These are phyloP conservation scores for Colletotrichum horii DNA, from an alignment of 2,329 filamentous ascomycete genomes.

Conservation along the genomic window DNA sequence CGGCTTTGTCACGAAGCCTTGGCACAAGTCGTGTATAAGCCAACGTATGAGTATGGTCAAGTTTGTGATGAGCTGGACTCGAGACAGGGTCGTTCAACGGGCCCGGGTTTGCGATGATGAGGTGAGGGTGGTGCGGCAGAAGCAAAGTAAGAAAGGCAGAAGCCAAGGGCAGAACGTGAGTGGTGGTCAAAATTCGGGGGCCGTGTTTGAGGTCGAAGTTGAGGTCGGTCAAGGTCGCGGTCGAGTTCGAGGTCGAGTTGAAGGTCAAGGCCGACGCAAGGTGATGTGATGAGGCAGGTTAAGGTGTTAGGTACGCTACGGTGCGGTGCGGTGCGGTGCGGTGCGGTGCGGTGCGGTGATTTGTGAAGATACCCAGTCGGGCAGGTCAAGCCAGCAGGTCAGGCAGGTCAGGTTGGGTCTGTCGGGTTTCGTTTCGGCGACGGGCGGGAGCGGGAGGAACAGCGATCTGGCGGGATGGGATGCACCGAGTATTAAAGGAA, in stretches of 20 bases:
- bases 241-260: not conserved
- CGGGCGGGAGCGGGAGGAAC: constrained; percentile 22
- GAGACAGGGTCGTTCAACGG: not conserved
- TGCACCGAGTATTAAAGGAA: constrained; percentile 6
- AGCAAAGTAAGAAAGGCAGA: not conserved
- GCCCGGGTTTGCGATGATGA: not conserved
- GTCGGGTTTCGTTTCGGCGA: constrained; percentile 19
- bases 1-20: not conserved
- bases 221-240: not conserved
- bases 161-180: not conserved
- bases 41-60: not conserved
- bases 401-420: constrained; percentile 2
- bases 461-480: constrained; percentile 20
- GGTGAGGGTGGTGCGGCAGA: not conserved
- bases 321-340: not conserved
- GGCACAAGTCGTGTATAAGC: not conserved
- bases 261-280: not conserved
- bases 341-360: not conserved
- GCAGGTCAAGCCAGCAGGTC: not conserved
- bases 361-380: not conserved
- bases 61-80: not conserved
- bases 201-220: not conserved
- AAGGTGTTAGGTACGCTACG: not conserved
- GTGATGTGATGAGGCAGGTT: constrained; percentile 1
- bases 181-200: not conserved